Base-by-base conservation (phyloP, 1,284 basidiomycete species). In the Sporisorium iseilematis-ciliati region DNA sequence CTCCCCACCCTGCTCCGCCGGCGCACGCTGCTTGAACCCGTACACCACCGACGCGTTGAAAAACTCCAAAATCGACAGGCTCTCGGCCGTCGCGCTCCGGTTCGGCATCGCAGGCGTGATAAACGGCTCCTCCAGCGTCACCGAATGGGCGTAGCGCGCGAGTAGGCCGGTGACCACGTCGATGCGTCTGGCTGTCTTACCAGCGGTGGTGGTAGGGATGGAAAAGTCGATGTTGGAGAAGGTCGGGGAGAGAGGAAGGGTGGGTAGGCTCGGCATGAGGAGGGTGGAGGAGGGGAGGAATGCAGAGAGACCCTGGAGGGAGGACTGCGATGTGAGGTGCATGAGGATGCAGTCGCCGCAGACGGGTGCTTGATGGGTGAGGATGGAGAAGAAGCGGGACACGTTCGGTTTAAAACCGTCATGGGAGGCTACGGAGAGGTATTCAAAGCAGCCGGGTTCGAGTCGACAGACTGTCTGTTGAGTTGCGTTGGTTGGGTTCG, bases 291-390 rank as follows among this genome's bases (percentile, higher is more conserved):
- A n/a, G 14, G 67, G 67, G 2, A 70, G 21, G 21, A 70, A 65
- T 0, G 67, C 57, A 3, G 67, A 70, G 0, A 70, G 57, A 14
- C 67, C 67, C 8, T 38, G 38, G 1, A 12, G n/a, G 16, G 62
- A 62, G 2, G 67, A 70, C 8, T 60, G 18, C 16, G 29, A 35
- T 1, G 57, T 43, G 7, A 70, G 62, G 16, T 70, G 58, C 33
- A 43, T 25, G 7, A 70, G 3, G 23, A 70, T 57, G 40, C 67
- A 64, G 43, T 70, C 57, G 20, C 62, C 62, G 23, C 67, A 70
- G 8, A 4, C 11, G 6, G 57, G 53, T 18, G 46, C 33, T n/a
- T 42, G 51, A n/a, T 46, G 46, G 1, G 57, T 35, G 3, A 69
- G 31, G 0, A 38, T 52, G 3, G 18, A 12, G 20, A 69, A 59